These are phyloP conservation scores for Aspergillus homomorphus DNA, from an alignment of 495 filamentous ascomycete genomes.

Conservation along the genomic window DNA sequence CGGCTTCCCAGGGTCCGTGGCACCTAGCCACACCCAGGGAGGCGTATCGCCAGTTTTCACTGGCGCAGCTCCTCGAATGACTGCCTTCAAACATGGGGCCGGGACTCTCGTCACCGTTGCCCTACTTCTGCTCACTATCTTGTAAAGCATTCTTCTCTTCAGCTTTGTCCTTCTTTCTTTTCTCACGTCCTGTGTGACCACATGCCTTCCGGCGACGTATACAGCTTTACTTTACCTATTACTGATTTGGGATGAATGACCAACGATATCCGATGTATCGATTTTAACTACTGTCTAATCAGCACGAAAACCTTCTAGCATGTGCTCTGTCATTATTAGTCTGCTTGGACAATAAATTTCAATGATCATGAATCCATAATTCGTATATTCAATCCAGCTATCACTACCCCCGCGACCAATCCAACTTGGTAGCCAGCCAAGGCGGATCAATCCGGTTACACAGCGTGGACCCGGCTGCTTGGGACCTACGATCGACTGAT, in stretches of 20 bases:
- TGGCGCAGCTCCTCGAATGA: slow-evolving; percentile 20
- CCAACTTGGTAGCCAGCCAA: not conserved
- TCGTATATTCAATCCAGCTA: too few species aligned
- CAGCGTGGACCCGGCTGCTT: not conserved
- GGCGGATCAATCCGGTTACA: not conserved
- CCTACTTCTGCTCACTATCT: slow-evolving; percentile 10
- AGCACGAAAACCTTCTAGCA: not conserved
- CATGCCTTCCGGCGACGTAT: not conserved
- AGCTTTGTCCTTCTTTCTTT: not conserved
- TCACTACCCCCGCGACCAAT: too few species aligned
- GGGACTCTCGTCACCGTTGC: slow-evolving; percentile 9
- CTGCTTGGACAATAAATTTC: not conserved
- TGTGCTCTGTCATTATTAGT: not conserved
- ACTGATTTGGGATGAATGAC: not conserved
- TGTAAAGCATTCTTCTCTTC: slow-evolving; percentile 8
- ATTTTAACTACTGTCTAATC: not conserved
- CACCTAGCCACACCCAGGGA: slow-evolving; percentile 23
- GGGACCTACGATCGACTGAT: not conserved
- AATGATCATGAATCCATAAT: too few species aligned
- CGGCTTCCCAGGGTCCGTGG: slow-evolving; percentile 6
- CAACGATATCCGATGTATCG: not conserved
- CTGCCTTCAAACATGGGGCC: slow-evolving; percentile 9
- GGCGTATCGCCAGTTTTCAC: slow-evolving; percentile 26
- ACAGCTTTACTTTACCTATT: not conserved
- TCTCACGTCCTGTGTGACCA: not conserved